Evolutionary conservation across 2,329 filamentous ascomycete genomes (phyloP).

Genomic region (Claviceps capensis): DNA sequence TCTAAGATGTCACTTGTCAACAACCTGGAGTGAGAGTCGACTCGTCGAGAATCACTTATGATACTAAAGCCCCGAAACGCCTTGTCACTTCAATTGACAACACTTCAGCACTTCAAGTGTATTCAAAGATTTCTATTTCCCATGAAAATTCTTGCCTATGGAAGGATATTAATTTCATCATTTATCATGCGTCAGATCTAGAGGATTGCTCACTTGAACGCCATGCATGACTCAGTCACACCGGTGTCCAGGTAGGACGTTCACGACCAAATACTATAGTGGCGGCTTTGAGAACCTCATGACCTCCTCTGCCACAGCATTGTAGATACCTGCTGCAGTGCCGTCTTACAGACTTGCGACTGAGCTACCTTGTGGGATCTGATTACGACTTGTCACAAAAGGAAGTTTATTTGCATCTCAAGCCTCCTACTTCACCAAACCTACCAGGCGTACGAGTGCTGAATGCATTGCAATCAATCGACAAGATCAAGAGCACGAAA

Average conservation of each 20-base stretch:
- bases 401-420: not conserved
- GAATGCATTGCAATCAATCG: constrained; percentile 1
- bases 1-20: too few species aligned
- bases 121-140: not conserved
- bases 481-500: not conserved
- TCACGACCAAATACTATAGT: not conserved
- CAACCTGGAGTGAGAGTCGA: too few species aligned
- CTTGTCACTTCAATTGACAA: too few species aligned
- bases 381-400: constrained; percentile 4
- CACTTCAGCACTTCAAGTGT: not conserved
- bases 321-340: not conserved
- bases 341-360: not conserved
- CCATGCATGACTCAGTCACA: not conserved
- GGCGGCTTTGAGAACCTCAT: not conserved
- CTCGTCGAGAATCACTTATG: too few species aligned
- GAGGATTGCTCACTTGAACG: not conserved
- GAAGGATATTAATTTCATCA: not conserved
- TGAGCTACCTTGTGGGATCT: not conserved
- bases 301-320: not conserved
- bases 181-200: not conserved
- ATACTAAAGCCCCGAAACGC: too few species aligned
- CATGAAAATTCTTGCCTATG: not conserved
- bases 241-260: not conserved
- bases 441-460: not conserved
- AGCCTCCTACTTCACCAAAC: not conserved